Percentiles rank a stretch among this genome's conserved stretches.
These are phyloP conservation scores for Tulasnella sp. DNA, from an alignment of 768 basidiomycete genomes.

Conservation along the genomic window DNA sequence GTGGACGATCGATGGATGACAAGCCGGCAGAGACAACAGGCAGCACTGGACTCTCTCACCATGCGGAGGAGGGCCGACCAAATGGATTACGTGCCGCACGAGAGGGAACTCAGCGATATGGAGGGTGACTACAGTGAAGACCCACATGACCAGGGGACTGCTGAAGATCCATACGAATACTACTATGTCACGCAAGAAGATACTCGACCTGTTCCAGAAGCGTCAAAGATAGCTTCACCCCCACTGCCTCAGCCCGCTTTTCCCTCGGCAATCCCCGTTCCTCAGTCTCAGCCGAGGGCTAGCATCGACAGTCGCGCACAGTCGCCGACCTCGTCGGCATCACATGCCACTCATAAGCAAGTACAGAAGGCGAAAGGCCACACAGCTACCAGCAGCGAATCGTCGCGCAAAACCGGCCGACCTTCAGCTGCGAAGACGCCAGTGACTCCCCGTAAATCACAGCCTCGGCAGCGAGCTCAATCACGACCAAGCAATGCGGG, in stretches of 20 bases:
- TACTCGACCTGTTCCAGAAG: background rate
- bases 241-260: background rate
- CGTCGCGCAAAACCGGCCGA: slow-evolving; percentile 19
- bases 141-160: background rate
- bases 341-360: background rate
- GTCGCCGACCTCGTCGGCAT: slow-evolving; percentile 8
- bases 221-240: background rate
- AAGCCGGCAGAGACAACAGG: slow-evolving; percentile 56
- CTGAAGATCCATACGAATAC: slow-evolving; percentile 8
- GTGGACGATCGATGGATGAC: slow-evolving; percentile 23
- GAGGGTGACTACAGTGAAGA: slow-evolving; percentile 42
- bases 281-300: background rate
- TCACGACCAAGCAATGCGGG: slow-evolving; percentile 29
- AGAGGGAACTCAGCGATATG: slow-evolving; percentile 71
- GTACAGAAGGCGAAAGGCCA: slow-evolving; percentile 1
- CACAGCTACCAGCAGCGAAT: background rate
- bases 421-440: slow-evolving; percentile 15
- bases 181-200: slow-evolving; percentile 1
- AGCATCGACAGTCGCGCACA: background rate
- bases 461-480: slow-evolving; percentile 28
- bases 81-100: slow-evolving; percentile 63
- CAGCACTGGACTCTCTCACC: slow-evolving; percentile 59
- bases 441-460: background rate
- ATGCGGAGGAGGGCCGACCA: slow-evolving; percentile 51
- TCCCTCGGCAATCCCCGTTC: background rate